A percentile compares a stretch with the other conserved stretches of the same genome.
These are phyloP conservation scores for Penicillium sp. DNA, from an alignment of 2,329 filamentous ascomycete genomes.

Conservation along the genomic window DNA sequence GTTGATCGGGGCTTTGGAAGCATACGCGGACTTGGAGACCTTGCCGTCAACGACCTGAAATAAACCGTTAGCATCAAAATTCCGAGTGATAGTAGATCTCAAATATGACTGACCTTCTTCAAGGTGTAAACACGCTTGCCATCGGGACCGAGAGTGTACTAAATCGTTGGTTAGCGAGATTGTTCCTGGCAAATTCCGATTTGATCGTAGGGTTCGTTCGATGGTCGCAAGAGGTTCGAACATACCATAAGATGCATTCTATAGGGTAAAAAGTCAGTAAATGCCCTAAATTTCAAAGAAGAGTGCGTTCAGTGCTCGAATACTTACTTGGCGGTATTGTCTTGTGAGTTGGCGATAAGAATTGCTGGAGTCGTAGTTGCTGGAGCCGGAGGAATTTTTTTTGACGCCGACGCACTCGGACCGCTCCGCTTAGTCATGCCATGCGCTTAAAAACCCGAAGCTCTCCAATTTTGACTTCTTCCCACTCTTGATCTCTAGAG, in stretches of 20 bases:
- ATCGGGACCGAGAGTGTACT: conserved; percentile 78
- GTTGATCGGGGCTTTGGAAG: not conserved
- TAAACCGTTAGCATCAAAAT: conserved; percentile 1
- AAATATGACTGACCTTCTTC: conserved; percentile 61
- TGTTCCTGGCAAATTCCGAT: not conserved
- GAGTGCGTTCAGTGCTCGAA: not conserved
- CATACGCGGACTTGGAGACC: conserved; percentile 81
- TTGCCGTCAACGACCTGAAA: conserved; percentile 57
- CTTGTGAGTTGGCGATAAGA: conserved; percentile 12
- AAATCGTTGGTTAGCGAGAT: conserved; percentile 1
- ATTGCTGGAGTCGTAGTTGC: conserved; percentile 15
- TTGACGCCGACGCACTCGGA: conserved; percentile 24
- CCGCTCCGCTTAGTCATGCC: conserved; percentile 22
- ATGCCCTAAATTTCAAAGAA: not conserved
- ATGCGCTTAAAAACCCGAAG: conserved; percentile 18
- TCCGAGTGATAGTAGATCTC: not conserved
- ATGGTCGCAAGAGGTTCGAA: conserved; percentile 5
- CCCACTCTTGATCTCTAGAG: not conserved
- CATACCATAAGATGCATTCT: conserved; percentile 47
- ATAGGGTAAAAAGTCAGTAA: conserved; percentile 9
- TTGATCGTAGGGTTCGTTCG: conserved; percentile 6
- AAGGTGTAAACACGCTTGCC: conserved; percentile 94
- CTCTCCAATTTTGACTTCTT: conserved; percentile 12
- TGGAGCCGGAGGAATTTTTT: conserved; percentile 24
- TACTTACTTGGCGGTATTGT: conserved; percentile 32